Evolutionary conservation across 176 grass and related monocot species (phyloP).

Genomic region (Triticum monococcum): DNA sequence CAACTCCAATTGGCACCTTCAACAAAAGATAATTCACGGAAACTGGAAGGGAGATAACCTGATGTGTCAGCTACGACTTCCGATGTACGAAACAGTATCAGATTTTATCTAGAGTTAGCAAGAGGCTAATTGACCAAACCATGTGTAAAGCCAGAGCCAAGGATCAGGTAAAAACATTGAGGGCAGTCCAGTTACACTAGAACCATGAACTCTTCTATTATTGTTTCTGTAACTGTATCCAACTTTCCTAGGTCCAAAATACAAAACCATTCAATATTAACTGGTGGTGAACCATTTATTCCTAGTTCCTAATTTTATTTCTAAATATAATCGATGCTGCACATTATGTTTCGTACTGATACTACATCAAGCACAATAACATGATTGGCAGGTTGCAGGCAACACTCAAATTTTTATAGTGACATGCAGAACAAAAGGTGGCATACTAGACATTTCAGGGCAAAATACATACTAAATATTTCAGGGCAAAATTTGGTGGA

Average conservation of each 20-base stretch:
- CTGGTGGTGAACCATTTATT: not conserved
- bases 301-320: not conserved
- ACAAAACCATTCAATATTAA: not conserved
- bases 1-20: constrained; percentile 85
- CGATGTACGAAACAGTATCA: constrained; percentile 51
- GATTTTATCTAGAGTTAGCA: constrained; percentile 45
- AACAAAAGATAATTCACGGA: constrained; percentile 54
- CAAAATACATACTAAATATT: not conserved
- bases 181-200: not conserved
- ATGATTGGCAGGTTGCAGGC: not conserved
- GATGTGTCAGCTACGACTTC: constrained; percentile 46
- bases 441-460: not conserved
- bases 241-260: not conserved
- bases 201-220: not conserved
- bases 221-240: not conserved
- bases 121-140: constrained; percentile 32
- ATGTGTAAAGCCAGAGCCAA: not conserved
- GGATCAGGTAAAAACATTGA: constrained; percentile 5
- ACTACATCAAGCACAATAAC: not conserved
- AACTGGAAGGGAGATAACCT: constrained; percentile 55
- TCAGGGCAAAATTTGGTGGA: not conserved
- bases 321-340: not conserved
- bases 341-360: not conserved
- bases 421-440: not conserved
- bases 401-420: not conserved